Conservation (phyloP, 768 basidiomycete genomes). For the Phylloporus sp. region DNA sequence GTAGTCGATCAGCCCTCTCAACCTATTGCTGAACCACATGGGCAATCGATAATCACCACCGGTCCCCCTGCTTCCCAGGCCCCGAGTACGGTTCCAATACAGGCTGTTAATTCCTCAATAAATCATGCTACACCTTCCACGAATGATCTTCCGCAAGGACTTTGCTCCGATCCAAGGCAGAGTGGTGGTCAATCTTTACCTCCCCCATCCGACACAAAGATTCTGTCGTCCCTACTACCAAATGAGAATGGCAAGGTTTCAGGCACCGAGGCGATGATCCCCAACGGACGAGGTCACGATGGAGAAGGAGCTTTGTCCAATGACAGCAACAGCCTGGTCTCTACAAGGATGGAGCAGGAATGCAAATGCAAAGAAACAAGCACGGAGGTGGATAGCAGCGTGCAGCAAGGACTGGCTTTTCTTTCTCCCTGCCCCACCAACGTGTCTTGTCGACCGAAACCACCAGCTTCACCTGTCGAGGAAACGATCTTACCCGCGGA, state of each 20-base stretch:
- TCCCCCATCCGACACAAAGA: slow-evolving; percentile 8
- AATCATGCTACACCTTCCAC: not conserved
- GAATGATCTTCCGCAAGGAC: slow-evolving; percentile 13
- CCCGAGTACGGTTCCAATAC: slow-evolving; percentile 1
- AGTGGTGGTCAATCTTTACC: slow-evolving; percentile 28
- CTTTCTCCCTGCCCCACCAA: slow-evolving; percentile 55
- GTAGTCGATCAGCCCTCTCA: slow-evolving; percentile 2
- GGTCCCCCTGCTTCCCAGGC: not conserved
- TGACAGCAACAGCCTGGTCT: not conserved
- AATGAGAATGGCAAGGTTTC: slow-evolving; percentile 19
- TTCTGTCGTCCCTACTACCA: slow-evolving; percentile 16
- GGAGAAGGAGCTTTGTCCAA: not conserved
- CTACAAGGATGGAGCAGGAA: slow-evolving; percentile 6
- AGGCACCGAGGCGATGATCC: not conserved
- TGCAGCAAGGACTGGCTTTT: slow-evolving; percentile 45
- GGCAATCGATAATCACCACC: not conserved
- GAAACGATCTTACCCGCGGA: slow-evolving; percentile 6
- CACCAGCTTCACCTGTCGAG: slow-evolving; percentile 15
- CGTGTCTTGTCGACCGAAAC: slow-evolving; percentile 32
- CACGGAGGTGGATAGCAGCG: slow-evolving; percentile 7
- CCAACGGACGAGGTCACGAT: not conserved
- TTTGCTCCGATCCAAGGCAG: slow-evolving; percentile 34
- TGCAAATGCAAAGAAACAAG: slow-evolving; percentile 34
- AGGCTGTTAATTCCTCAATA: not conserved
- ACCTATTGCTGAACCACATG: not conserved